Base-by-base conservation (phyloP, 306 rosid species). In the Macrotyloma uniflorum region DNA sequence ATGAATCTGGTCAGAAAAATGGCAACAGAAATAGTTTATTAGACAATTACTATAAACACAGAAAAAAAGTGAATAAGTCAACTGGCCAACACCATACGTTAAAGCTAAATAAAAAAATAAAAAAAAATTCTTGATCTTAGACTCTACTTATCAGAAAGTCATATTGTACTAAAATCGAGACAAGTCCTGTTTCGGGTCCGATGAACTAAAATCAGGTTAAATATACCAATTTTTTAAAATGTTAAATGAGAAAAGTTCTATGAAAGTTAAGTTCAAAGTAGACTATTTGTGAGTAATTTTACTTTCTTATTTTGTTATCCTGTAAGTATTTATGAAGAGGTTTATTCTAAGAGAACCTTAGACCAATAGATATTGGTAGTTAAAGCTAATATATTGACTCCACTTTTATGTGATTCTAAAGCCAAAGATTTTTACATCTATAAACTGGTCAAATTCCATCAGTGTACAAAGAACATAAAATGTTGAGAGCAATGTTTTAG, bases 51-150 rank as follows among this genome's bases (percentile, higher is more conserved):
- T 14, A 14, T 58, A 40, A 83, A 18, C 16, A 35, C 59, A 7
- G 47, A 36, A 72, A 72, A 72, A 38, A 38, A 55, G 82, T 70
- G 70, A 18, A 69, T 11, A 2, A 28, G 38, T 19, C 63, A 55
- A 58, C 36, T 58, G 54, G 50, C 59, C 74, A 53, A 53, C 40
- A 80, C 38, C 65, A 49, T 12, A n/a, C 9, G 57, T 67, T 64
- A 42, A 65, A 55, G 45, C 36, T 9, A 16, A 69, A n/a, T n/a
- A n/a, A n/a, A n/a, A n/a, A n/a, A n/a, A n/a, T n/a, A n/a, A n/a
- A n/a, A 68, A 42, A 20, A 59, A 32, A 15, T 15, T 58, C 9
- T 32, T 62, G 13, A n/a, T 30, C 43, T 32, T 62, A 16, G 43
- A 62, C 22, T 5, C 43, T 32, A 2, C 24, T 32, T 32, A 62